These are phyloP conservation scores for Excoecaria cochinchinensis DNA, from an alignment of 345 rosid species.

Conservation along the genomic window DNA sequence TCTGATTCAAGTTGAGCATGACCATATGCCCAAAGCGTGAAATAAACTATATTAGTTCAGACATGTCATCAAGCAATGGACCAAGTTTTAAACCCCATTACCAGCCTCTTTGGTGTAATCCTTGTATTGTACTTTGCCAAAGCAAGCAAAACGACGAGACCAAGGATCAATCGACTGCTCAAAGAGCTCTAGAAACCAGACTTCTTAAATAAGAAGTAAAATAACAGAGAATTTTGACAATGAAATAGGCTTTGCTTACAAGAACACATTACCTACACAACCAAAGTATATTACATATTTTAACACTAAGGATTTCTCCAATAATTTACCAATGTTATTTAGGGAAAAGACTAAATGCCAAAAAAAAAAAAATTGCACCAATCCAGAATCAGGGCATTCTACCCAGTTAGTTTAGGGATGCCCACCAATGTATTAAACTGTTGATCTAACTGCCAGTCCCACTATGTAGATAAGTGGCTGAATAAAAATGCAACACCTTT, in stretches of 20 bases:
- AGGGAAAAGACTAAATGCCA: background rate
- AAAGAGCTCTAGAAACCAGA: background rate
- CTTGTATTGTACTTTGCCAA: background rate
- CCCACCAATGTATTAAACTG: background rate
- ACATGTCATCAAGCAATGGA: background rate
- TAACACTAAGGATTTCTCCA: background rate
- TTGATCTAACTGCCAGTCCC: background rate
- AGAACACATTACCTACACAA: background rate
- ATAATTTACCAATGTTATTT: background rate
- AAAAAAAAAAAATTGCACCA: background rate
- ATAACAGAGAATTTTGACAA: background rate
- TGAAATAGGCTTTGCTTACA: background rate
- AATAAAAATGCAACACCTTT: background rate
- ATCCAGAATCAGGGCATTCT: background rate
- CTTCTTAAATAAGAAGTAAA: background rate
- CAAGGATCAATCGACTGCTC: background rate
- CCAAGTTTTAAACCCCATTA: background rate
- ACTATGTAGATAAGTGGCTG: background rate
- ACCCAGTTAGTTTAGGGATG: background rate
- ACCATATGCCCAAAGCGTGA: background rate
- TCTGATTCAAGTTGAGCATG: no score
- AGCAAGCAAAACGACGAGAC: no score
- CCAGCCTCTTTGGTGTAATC: background rate
- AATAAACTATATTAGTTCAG: background rate
- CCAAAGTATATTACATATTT: background rate